A percentile compares a stretch with the other conserved stretches of the same genome.
phyloP scores from a whole-genome alignment of 495 filamentous ascomycete genomes.

The Eremomyces bilateralis region DNA sequence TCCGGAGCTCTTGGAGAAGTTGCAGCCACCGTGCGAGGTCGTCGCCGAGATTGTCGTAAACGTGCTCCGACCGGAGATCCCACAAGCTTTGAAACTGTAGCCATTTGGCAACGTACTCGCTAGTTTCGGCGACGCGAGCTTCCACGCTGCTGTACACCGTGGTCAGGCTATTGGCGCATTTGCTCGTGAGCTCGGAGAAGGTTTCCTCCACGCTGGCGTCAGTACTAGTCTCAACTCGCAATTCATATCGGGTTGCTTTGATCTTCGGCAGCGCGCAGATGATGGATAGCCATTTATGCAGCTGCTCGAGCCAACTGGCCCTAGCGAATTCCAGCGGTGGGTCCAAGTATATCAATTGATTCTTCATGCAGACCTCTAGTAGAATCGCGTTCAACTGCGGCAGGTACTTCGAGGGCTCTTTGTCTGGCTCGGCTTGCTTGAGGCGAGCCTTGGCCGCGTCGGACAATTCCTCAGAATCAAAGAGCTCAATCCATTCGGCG shows the following conservation, averaged over 20 bases:
- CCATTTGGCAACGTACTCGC: constrained; percentile 85
- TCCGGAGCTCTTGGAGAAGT: constrained; percentile 82
- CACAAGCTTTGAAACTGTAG: constrained; percentile 95
- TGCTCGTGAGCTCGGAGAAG: constrained; percentile 41
- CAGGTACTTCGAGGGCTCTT: constrained; percentile 9
- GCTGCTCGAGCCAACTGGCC: constrained; percentile 79
- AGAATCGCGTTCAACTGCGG: constrained; percentile 46
- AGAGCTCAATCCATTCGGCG: constrained; percentile 61
- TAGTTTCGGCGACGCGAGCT: constrained; percentile 49
- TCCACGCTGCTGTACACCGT: constrained; percentile 66
- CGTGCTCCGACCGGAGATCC: constrained; percentile 89
- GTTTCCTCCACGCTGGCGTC: constrained; percentile 27
- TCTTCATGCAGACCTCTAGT: constrained; percentile 87
- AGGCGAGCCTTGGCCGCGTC: constrained; percentile 21
- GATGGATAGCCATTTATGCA: constrained; percentile 81
- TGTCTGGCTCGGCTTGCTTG: not conserved
- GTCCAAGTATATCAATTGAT: constrained; percentile 87
- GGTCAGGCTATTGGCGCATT: constrained; percentile 53
- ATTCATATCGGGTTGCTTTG: constrained; percentile 84
- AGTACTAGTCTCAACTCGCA: constrained; percentile 44
- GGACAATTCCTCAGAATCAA: constrained; percentile 24
- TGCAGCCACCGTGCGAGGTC: constrained; percentile 84
- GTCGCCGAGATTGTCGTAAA: constrained; percentile 79
- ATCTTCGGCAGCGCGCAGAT: constrained; percentile 83
- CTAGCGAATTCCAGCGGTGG: constrained; percentile 80